Evolutionary conservation across 2,329 filamentous ascomycete species (phyloP), one percentile per base, ranked within the genome.

Genomic region (Colletotrichum salicis): DNA sequence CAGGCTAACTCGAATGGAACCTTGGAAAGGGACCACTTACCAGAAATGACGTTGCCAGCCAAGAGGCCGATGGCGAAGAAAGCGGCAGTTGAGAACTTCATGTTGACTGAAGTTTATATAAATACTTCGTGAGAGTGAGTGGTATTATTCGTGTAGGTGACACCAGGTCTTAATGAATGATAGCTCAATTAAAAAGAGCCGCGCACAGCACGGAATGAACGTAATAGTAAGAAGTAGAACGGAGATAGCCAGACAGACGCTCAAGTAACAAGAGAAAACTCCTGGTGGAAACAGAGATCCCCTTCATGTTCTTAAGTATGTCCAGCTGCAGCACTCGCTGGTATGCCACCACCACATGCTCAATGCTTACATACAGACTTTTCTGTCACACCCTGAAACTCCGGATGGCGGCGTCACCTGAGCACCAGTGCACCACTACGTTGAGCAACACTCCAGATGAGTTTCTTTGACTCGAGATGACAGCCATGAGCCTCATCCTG

Each of bases 171-270:
- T 48, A 69, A 22, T 52, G 48, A 35, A 24, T 56, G 37, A n/a
- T 51, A 24, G 35, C 27, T 59, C 29, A 22, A 70, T 64, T 37
- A 48, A 69, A 64, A 5, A 63, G 22, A 56, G 66, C 70, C 70
- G 70, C 70, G 70, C 70, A 33, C 70, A 72, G 70, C 70, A 70
- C 70, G 70, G 65, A 56, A 72, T 56, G 60, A 70, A 70, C 31
- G 13, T 27, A 61, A 27, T 24, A 33, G 27, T 27, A 13, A 52
- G n/a, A 59, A 56, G 35, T 27, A 24, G 15, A 69, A 51, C 2
- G 29, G 19, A 56, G 55, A 22, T 35, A 31, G 31, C 31, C 54
- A 33, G 31, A 6, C 19, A 60, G 29, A 57, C n/a, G 48, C 59
- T 52, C 45, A 33, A 24, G 3, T 0, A 0, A 29, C 7, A 4